phyloP scores from a whole-genome alignment of 176 grass and related monocot genomes.

The Urochloa ruziziensis region DNA sequence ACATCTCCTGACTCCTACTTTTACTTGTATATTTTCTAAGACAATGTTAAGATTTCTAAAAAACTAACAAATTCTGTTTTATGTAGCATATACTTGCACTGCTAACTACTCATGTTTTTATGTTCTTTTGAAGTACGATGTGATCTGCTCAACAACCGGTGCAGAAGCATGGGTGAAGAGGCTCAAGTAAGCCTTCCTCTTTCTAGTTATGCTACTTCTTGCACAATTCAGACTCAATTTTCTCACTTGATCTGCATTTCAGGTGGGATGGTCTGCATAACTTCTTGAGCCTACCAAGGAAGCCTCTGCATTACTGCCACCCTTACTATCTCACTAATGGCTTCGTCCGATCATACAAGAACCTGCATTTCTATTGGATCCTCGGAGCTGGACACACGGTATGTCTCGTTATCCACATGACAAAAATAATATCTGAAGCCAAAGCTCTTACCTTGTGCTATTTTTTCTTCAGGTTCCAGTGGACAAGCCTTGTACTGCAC shows the following conservation, averaged over 20 bases:
- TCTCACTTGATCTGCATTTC: not conserved
- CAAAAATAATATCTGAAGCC: too few relatives aligned
- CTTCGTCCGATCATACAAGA: not conserved
- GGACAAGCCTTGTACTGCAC: too few relatives aligned
- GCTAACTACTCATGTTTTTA: too few relatives aligned
- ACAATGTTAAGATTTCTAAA: too few relatives aligned
- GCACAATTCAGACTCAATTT: not conserved
- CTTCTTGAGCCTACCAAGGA: not conserved
- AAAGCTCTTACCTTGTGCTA: too few relatives aligned
- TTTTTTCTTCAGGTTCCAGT: too few relatives aligned
- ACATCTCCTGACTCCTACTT: too few relatives aligned
- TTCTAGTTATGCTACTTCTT: not conserved
- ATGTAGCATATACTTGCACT: too few relatives aligned
- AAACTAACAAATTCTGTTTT: too few relatives aligned
- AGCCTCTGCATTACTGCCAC: not conserved
- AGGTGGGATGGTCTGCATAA: slow-evolving; percentile 31
- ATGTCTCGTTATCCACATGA: not conserved
- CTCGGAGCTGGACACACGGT: not conserved
- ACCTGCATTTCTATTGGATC: not conserved
- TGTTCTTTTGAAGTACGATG: slow-evolving; percentile 34
- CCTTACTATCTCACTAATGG: not conserved
- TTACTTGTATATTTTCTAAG: too few relatives aligned
- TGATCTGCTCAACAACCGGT: slow-evolving; percentile 56
- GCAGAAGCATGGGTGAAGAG: slow-evolving; percentile 54
- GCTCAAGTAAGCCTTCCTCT: slow-evolving; percentile 38